phyloP scores from a whole-genome alignment of 805 yeast genomes.

The Scheffersomyces spartinae region DNA sequence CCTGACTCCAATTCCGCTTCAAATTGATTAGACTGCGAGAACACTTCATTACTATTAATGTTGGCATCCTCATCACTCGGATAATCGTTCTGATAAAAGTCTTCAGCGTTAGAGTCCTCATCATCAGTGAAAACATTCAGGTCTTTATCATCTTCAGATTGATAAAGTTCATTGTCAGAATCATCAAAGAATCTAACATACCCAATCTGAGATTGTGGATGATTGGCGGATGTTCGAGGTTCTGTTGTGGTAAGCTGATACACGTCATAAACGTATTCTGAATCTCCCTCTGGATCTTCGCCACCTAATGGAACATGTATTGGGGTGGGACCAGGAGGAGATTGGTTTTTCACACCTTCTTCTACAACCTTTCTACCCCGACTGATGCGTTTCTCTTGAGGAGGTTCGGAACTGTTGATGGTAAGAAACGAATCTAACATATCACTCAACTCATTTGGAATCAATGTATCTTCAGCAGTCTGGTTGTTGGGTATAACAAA shows the following conservation, averaged over 20 bases:
- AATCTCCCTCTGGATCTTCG: constrained; percentile 5
- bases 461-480: constrained; percentile 19
- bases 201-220: constrained; percentile 39
- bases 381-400: no score
- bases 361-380: no score
- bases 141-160: constrained; percentile 28
- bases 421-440: no score
- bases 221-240: constrained; percentile 35
- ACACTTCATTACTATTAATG: no score
- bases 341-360: background rate
- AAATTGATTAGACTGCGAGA: constrained; percentile 14
- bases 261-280: constrained; percentile 89
- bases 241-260: constrained; percentile 31
- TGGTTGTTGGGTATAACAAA: constrained; percentile 25
- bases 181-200: constrained; percentile 46
- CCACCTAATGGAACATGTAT: constrained; percentile 1
- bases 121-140: constrained; percentile 41
- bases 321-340: background rate
- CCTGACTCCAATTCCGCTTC: constrained; percentile 13
- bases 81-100: constrained; percentile 83
- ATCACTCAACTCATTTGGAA: constrained; percentile 57
- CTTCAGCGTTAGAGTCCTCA: constrained; percentile 86
- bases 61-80: constrained; percentile 90
- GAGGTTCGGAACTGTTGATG: no score
- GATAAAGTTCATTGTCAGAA: constrained; percentile 29